Evolutionary conservation across 2,329 filamentous ascomycete genomes (phyloP).

Genomic region (Metarhizium humberi): DNA sequence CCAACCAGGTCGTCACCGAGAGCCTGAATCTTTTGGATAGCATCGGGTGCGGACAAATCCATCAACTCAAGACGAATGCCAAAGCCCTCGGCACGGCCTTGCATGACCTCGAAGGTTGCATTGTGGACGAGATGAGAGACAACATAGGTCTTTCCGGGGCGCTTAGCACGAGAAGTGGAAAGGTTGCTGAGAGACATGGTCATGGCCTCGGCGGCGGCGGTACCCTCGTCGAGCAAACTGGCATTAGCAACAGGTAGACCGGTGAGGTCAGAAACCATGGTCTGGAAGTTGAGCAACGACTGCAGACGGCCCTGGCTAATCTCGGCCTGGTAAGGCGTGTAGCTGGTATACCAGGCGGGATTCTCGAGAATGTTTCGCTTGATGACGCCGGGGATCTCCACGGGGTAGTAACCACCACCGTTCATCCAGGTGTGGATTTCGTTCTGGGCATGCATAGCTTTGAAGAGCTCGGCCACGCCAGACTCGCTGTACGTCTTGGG

Average conservation of each 20-base stretch:
- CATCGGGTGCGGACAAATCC: conserved; percentile 58
- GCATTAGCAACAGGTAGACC: conserved; percentile 83
- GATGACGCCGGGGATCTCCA: conserved; percentile 81
- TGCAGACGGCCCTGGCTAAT: conserved; percentile 92
- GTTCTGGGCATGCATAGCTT: conserved; percentile 30
- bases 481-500: conserved; percentile 45
- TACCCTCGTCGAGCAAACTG: conserved; percentile 82
- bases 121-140: conserved; percentile 77
- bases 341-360: conserved; percentile 95
- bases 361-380: conserved; percentile 88
- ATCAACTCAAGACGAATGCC: conserved; percentile 68
- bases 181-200: conserved; percentile 78
- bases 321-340: conserved; percentile 94
- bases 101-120: conserved; percentile 76
- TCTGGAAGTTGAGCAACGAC: conserved; percentile 92
- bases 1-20: conserved; percentile 77
- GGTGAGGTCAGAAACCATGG: conserved; percentile 80
- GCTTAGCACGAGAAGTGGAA: conserved; percentile 61
- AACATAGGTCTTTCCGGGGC: conserved; percentile 69
- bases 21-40: conserved; percentile 55
- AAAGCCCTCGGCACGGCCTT: conserved; percentile 83
- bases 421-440: conserved; percentile 57
- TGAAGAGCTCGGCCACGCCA: conserved; percentile 14
- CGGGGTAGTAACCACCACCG: conserved; percentile 80
- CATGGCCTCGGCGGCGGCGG: conserved; percentile 92